These are phyloP conservation scores for Vaccinium myrtillus DNA, from an alignment of 148 eudicot genomes.

Conservation along the genomic window DNA sequence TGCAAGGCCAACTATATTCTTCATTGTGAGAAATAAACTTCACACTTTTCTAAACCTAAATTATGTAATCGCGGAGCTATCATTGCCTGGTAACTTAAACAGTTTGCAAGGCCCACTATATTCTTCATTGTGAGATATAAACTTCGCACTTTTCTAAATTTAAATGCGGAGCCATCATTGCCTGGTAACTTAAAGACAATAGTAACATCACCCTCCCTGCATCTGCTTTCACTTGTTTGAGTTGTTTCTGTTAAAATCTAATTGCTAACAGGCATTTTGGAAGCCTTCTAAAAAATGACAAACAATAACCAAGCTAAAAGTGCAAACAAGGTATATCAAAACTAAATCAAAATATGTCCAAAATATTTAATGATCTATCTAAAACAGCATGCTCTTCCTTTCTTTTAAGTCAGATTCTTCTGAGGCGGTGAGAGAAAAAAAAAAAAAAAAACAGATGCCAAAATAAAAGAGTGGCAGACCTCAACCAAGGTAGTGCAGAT, in stretches of 20 bases:
- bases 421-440: not conserved
- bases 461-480: slow-evolving; percentile 38
- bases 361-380: not conserved
- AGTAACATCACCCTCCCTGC: not conserved
- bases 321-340: not conserved
- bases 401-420: not conserved
- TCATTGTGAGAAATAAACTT: not conserved
- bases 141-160: no score
- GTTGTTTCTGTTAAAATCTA: no score
- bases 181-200: not conserved
- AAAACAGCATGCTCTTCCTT: not conserved
- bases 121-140: not conserved
- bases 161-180: not conserved
- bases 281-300: no score
- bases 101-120: not conserved
- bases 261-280: no score
- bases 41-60: not conserved
- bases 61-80: not conserved
- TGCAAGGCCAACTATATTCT: not conserved
- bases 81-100: not conserved
- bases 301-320: not conserved
- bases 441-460: not conserved
- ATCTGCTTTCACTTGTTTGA: not conserved
- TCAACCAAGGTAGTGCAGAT: slow-evolving; percentile 77
- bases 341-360: no score